Conservation (phyloP, 768 basidiomycete genomes). For the Hericium alpestre region DNA sequence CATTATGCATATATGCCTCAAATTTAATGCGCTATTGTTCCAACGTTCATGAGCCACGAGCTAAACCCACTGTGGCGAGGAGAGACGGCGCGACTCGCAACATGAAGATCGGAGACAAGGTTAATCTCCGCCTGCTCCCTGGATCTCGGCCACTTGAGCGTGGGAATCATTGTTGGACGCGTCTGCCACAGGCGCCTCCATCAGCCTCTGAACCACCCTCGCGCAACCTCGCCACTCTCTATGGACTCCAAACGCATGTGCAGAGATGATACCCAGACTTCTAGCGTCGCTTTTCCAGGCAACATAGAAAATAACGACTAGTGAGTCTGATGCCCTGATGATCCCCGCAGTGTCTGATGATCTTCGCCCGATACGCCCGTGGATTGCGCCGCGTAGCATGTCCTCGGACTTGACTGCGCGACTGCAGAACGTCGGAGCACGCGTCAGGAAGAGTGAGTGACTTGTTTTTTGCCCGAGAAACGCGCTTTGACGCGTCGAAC, state of each 20-base stretch:
- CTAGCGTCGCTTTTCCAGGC: background rate
- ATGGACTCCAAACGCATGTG: background rate
- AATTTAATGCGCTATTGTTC: too few species aligned
- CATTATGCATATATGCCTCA: too few species aligned
- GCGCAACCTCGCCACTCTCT: background rate
- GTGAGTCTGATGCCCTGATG: background rate
- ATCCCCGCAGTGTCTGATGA: background rate
- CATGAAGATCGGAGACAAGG: too few species aligned
- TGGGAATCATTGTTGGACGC: slow-evolving; percentile 7
- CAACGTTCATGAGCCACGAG: too few species aligned
- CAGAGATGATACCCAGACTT: background rate
- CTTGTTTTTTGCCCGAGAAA: slow-evolving; percentile 6
- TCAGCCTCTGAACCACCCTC: background rate
- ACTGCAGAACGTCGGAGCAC: slow-evolving; percentile 46
- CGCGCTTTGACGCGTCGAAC: slow-evolving; percentile 17
- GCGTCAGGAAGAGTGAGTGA: slow-evolving; percentile 49
- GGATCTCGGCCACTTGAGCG: slow-evolving; percentile 16
- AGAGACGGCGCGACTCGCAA: too few species aligned
- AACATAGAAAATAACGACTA: background rate
- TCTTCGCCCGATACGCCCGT: background rate
- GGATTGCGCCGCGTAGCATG: slow-evolving; percentile 21
- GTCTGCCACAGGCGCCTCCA: background rate
- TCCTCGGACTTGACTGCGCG: slow-evolving; percentile 40
- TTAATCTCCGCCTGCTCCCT: background rate
- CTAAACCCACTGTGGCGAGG: too few species aligned